Base-by-base conservation (phyloP, 148 eudicot genomes). In the Vaccinium corymbosum region DNA sequence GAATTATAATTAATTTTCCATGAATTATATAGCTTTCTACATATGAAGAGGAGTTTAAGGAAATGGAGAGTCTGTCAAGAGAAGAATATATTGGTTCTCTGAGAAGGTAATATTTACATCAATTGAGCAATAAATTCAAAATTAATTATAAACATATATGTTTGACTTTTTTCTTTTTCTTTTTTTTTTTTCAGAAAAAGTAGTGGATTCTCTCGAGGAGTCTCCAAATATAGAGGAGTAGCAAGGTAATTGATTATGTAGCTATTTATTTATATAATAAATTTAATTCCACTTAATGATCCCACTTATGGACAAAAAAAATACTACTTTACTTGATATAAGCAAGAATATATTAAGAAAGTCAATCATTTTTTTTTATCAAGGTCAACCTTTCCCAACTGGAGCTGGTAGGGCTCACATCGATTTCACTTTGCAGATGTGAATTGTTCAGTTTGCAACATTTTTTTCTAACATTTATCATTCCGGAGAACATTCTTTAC, bases 141-240 rank as follows among this genome's bases (percentile, higher is more conserved):
- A 57, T 35, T 35, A 27, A 27, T 55, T 66, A 56, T 72, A 13
- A 48, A 66, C 13, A 66, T 27, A 11, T 25, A 10, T 80, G 29
- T 5, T 3, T 59, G 0, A 0, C 2, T 80, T 61, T 42, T 42
- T 64, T 22, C 6, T 62, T 1, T 7, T 9, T 62, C 1, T 3
- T n/a, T 20, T 4, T 5, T 76, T 48, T 71, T 49, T 86, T 81
- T 62, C 93, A 95, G 98, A 82, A 95, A 93, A 90, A 95, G 98
- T 68, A 95, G 91, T 46, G 98, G 98, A 0, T 95, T 95, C 82
- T 94, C 98, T 0, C 92, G 98, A 20, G 98, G 98, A 51, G 97
- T 94, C 38, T 95, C 98, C 5, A 95, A 93, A 76, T 95, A 91
- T 52, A 91, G 98, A 88, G 98, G 98, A 20, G 98, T 95, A 8